A percentile compares a stretch with the other conserved stretches of the same genome.
These are phyloP conservation scores for Penicillium frequentans DNA, from an alignment of 2,329 filamentous ascomycete genomes.

Conservation along the genomic window DNA sequence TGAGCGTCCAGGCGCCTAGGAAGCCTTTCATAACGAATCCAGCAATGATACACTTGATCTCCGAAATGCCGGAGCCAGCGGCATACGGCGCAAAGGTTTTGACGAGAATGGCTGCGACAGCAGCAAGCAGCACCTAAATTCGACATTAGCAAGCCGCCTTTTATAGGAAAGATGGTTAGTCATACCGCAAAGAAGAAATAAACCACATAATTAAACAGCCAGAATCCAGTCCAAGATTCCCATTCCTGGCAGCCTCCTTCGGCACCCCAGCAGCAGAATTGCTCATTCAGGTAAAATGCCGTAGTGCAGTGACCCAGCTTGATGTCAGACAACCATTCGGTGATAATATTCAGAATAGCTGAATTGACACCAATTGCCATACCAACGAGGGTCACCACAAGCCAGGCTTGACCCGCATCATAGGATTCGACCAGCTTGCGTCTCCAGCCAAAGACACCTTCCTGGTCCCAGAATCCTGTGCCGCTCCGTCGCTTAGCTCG, in stretches of 20 bases:
- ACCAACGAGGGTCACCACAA: constrained; percentile 90
- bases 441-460: constrained; percentile 73
- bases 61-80: constrained; percentile 92
- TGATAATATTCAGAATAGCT: constrained; percentile 89
- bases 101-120: constrained; percentile 78
- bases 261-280: constrained; percentile 96
- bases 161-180: constrained; percentile 1
- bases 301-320: constrained; percentile 96
- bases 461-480: constrained; percentile 68
- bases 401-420: constrained; percentile 96
- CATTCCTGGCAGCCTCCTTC: constrained; percentile 85
- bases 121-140: constrained; percentile 70
- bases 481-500: constrained; percentile 72
- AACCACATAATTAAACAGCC: constrained; percentile 76
- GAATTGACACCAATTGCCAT: constrained; percentile 92
- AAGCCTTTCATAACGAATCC: constrained; percentile 99
- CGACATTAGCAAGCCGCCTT: neutral
- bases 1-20: constrained; percentile 81
- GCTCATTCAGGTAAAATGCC: constrained; percentile 95
- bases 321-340: constrained; percentile 94
- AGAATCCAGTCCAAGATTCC: constrained; percentile 82
- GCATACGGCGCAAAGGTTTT: constrained; percentile 93
- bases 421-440: constrained; percentile 81
- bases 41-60: constrained; percentile 99
- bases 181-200: constrained; percentile 82